Conservation (phyloP, 495 filamentous ascomycete species). For the Podospora pseudopauciseta region DNA sequence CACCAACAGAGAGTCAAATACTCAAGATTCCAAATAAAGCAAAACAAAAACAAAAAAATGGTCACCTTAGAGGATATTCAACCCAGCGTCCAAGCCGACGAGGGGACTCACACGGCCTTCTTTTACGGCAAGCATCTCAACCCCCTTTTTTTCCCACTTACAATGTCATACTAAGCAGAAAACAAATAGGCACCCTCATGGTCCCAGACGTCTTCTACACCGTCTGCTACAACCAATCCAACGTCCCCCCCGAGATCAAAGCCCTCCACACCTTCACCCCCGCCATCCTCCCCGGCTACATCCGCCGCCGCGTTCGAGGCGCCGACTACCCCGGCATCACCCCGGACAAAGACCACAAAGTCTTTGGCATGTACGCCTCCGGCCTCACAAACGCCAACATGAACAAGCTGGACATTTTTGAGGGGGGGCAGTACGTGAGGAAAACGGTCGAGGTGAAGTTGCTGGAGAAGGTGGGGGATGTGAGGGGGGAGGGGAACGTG, state of each 20-base stretch:
- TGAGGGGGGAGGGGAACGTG: conserved; percentile 21
- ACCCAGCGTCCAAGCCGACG: conserved; percentile 17
- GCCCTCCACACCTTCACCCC: conserved; percentile 61
- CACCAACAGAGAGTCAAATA: not conserved
- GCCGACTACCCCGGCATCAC: conserved; percentile 88
- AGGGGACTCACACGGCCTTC: conserved; percentile 50
- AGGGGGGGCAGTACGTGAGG: conserved; percentile 71
- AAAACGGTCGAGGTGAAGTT: conserved; percentile 56
- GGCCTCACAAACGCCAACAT: conserved; percentile 78
- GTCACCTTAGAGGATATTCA: not conserved
- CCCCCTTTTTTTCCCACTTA: not conserved
- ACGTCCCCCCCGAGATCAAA: conserved; percentile 20
- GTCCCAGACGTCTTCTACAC: conserved; percentile 74
- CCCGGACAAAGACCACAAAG: conserved; percentile 49
- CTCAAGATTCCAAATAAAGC: not conserved
- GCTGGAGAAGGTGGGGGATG: conserved; percentile 40
- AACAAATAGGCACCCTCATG: conserved; percentile 58
- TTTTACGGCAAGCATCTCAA: conserved; percentile 55
- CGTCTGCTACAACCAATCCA: conserved; percentile 63
- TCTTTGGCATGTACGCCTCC: conserved; percentile 74
- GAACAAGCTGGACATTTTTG: conserved; percentile 73
- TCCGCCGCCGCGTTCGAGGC: conserved; percentile 52
- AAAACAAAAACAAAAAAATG: conserved; percentile 4
- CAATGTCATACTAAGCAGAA: not conserved
- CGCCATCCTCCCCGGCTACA: conserved; percentile 69